phyloP scores from a whole-genome alignment of 306 rosid species.

The Citrullus colocynthis region DNA sequence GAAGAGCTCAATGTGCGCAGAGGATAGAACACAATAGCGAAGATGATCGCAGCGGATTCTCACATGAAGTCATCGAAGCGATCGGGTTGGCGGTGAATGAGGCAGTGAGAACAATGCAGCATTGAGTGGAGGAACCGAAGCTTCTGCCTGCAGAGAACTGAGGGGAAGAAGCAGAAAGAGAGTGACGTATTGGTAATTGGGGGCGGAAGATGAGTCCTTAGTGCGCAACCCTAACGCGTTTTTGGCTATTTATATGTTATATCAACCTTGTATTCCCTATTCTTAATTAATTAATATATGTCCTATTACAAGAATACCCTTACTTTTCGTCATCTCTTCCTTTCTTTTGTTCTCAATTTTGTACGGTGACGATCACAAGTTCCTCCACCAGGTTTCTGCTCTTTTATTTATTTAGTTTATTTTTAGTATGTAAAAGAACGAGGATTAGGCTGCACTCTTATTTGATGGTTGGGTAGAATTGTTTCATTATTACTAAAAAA shows the following conservation, averaged over 20 bases:
- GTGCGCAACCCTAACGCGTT: constrained; percentile 1
- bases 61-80: constrained; percentile 6
- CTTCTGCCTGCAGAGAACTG: neutral
- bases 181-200: neutral
- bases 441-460: too few relatives aligned
- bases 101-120: constrained; percentile 5
- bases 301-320: neutral
- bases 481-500: too few relatives aligned
- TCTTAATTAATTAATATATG: too few relatives aligned
- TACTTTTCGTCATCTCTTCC: neutral
- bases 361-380: too few relatives aligned
- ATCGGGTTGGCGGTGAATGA: neutral
- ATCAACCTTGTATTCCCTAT: neutral
- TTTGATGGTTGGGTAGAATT: too few relatives aligned
- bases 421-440: too few relatives aligned
- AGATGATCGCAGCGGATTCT: neutral
- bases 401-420: too few relatives aligned
- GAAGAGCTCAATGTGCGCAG: neutral
- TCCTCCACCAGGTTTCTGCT: too few relatives aligned
- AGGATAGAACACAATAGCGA: too few relatives aligned
- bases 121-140: neutral
- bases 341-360: too few relatives aligned
- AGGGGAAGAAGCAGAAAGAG: neutral
- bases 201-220: neutral
- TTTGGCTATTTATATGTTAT: neutral